Percentiles rank a stretch among this genome's conserved stretches.
Conservation (phyloP, 176 grass and related monocot genomes). For the Thinopyrum elongatum region DNA sequence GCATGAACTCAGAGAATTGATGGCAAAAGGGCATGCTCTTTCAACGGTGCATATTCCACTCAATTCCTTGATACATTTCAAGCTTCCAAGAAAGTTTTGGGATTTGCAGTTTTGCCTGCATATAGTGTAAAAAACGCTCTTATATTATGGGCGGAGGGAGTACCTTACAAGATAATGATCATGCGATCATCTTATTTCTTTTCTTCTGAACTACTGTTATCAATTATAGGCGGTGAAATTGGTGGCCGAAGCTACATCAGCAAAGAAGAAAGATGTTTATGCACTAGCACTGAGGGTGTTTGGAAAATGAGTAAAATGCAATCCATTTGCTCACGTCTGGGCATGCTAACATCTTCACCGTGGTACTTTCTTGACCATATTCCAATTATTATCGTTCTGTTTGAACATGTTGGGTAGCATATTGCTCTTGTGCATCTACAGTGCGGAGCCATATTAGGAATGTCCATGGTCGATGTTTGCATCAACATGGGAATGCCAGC, state of each 20-base stretch:
- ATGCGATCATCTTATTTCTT: neutral
- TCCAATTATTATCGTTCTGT: neutral
- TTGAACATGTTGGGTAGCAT: neutral
- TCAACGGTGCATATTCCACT: conserved; percentile 61
- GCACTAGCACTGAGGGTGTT: conserved; percentile 80
- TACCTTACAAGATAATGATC: neutral
- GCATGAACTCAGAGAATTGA: conserved; percentile 75
- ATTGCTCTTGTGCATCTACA: neutral
- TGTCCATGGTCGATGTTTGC: neutral
- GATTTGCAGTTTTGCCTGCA: neutral
- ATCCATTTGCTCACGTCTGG: conserved; percentile 11
- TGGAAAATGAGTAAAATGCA: conserved; percentile 72
- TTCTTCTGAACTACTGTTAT: conserved; percentile 8
- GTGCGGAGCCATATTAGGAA: neutral
- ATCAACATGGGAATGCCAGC: neutral
- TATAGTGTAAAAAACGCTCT: neutral
- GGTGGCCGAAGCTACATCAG: conserved; percentile 70
- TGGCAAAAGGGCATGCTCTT: conserved; percentile 60
- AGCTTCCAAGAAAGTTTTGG: neutral
- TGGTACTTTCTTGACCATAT: conserved; percentile 9
- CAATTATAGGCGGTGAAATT: conserved; percentile 73
- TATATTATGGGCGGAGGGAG: neutral
- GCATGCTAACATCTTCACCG: neutral
- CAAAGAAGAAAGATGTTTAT: conserved; percentile 98
- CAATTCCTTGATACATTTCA: conserved; percentile 26